A percentile compares a stretch with the other conserved stretches of the same genome.
Conservation (phyloP, 2,329 filamentous ascomycete genomes). For the Alternaria sp. region DNA sequence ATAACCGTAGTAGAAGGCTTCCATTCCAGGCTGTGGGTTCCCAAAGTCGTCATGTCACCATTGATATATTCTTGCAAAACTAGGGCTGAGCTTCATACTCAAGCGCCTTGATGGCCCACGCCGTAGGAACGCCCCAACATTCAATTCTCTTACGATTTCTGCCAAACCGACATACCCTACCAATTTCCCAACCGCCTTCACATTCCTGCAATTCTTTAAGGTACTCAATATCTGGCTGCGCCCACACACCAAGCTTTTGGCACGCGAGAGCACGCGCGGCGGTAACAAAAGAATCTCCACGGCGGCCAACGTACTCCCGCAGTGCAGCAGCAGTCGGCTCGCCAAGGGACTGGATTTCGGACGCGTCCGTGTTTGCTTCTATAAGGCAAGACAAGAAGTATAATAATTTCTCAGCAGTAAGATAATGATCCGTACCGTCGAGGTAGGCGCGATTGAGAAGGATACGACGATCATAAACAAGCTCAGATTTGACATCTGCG, state of each 20-base stretch:
- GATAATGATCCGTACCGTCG: constrained; percentile 47
- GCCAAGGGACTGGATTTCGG: constrained; percentile 33
- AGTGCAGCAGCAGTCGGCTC: constrained; percentile 34
- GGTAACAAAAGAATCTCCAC: constrained; percentile 37
- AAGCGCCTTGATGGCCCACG: constrained; percentile 36
- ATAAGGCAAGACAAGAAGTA: constrained; percentile 42
- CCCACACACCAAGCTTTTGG: constrained; percentile 32
- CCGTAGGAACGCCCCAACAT: constrained; percentile 32
- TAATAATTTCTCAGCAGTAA: constrained; percentile 45
- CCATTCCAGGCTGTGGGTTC: too few relatives aligned
- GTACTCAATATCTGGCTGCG: constrained; percentile 19
- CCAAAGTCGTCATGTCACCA: neutral
- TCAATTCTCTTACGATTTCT: constrained; percentile 29
- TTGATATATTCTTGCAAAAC: neutral
- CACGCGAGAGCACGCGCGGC: constrained; percentile 44
- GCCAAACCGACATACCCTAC: constrained; percentile 34
- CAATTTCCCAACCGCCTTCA: constrained; percentile 50
- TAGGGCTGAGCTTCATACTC: constrained; percentile 8
- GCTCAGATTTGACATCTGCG: constrained; percentile 30
- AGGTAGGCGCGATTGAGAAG: constrained; percentile 38
- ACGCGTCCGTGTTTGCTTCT: constrained; percentile 23
- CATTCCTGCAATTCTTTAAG: constrained; percentile 42
- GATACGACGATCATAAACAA: constrained; percentile 33
- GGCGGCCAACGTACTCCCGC: constrained; percentile 34
- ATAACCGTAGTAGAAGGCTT: neutral